phyloP scores from a whole-genome alignment of 73 alveolate species.

The Paramecium primaurelia region DNA sequence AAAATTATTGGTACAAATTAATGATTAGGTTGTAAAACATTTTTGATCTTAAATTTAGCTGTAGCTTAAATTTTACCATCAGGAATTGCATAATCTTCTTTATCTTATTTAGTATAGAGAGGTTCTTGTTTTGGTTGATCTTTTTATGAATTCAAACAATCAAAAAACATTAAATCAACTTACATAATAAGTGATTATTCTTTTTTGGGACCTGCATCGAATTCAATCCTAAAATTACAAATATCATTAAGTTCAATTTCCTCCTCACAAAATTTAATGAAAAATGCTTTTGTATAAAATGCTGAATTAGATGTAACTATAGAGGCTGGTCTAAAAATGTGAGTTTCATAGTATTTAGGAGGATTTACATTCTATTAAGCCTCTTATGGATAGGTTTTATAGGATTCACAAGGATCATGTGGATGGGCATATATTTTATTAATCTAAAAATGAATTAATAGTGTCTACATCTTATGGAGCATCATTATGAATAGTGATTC shows the following conservation, averaged over 20 bases:
- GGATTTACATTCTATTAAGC: slow-evolving; percentile 42
- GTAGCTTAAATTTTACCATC: slow-evolving; percentile 58
- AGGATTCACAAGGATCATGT: slow-evolving; percentile 49
- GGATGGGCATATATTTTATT: slow-evolving; percentile 59
- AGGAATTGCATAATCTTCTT: slow-evolving; percentile 55
- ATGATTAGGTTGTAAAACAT: slow-evolving; percentile 39
- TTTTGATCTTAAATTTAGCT: slow-evolving; percentile 28
- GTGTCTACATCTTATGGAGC: background rate
- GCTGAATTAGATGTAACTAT: slow-evolving; percentile 52
- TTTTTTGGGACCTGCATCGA: slow-evolving; percentile 56
- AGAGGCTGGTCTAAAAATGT: slow-evolving; percentile 59
- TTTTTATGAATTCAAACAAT: slow-evolving; percentile 51
- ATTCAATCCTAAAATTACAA: slow-evolving; percentile 58
- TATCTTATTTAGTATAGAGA: slow-evolving; percentile 48
- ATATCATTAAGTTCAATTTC: slow-evolving; percentile 58
- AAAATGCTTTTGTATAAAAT: slow-evolving; percentile 58
- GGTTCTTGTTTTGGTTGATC: slow-evolving; percentile 39
- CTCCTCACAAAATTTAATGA: slow-evolving; percentile 60
- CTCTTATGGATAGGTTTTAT: slow-evolving; percentile 57
- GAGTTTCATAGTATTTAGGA: slow-evolving; percentile 50
- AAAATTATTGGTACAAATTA: slow-evolving; percentile 57
- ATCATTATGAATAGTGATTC: slow-evolving; percentile 42
- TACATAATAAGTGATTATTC: slow-evolving; percentile 52
- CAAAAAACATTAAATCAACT: slow-evolving; percentile 60
- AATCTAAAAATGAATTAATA: background rate